These are phyloP conservation scores for Porogramme epimiltina DNA, from an alignment of 1,284 basidiomycete genomes.

Conservation along the genomic window DNA sequence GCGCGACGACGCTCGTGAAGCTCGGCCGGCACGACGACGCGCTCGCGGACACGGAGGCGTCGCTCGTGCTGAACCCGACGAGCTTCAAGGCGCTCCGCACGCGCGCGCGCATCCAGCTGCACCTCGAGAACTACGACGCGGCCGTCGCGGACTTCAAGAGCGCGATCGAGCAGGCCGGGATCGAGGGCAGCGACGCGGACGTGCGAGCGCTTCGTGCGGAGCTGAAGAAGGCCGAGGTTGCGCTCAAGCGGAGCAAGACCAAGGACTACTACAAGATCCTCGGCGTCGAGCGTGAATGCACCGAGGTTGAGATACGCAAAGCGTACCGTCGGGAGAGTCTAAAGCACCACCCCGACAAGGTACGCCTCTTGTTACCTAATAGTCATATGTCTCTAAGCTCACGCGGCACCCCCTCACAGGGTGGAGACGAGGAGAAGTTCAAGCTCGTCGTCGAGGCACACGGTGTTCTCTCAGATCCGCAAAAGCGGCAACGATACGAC, in stretches of 20 bases:
- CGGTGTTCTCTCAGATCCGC: slow-evolving; percentile 73
- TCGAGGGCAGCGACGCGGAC: slow-evolving; percentile 64
- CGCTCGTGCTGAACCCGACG: slow-evolving; percentile 61
- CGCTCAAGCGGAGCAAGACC: slow-evolving; percentile 80
- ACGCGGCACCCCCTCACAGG: slow-evolving; percentile 44
- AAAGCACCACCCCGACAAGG: slow-evolving; percentile 84
- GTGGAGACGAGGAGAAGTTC: slow-evolving; percentile 85
- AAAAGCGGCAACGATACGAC: slow-evolving; percentile 71
- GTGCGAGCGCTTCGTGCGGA: slow-evolving; percentile 65
- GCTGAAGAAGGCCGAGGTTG: slow-evolving; percentile 75
- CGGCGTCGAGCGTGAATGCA: slow-evolving; percentile 59
- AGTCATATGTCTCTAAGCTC: not conserved
- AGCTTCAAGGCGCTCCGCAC: slow-evolving; percentile 88
- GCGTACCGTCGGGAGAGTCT: slow-evolving; percentile 76
- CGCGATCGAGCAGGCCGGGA: slow-evolving; percentile 70
- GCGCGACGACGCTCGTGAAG: slow-evolving; percentile 82
- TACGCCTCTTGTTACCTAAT: not conserved
- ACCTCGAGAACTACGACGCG: slow-evolving; percentile 74
- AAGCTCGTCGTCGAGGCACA: slow-evolving; percentile 81
- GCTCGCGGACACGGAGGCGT: slow-evolving; percentile 69
- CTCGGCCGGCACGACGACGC: slow-evolving; percentile 68
- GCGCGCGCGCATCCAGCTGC: slow-evolving; percentile 77
- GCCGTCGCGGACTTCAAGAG: slow-evolving; percentile 78
- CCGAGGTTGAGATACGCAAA: slow-evolving; percentile 77
- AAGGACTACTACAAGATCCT: slow-evolving; percentile 86